Conservation (phyloP, 208 protist genomes). For the Strigomonas culicis region DNA sequence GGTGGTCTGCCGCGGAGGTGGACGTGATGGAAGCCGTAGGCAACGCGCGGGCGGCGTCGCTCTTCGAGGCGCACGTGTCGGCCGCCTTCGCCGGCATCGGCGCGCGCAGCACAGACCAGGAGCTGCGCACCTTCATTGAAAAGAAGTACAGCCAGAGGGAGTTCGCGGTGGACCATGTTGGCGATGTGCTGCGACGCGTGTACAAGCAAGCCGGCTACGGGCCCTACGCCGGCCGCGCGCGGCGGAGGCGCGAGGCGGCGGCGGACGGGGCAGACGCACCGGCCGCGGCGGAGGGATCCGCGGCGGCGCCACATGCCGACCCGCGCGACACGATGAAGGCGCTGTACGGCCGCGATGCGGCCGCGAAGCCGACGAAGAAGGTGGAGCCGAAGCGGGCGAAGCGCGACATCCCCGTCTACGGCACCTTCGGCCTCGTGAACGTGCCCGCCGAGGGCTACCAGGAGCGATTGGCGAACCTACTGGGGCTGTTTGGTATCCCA, state of each 20-base stretch:
- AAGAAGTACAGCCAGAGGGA: constrained; percentile 66
- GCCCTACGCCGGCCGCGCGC: constrained; percentile 10
- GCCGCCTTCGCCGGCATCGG: constrained; percentile 7
- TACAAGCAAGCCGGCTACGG: constrained; percentile 74
- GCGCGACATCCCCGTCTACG: constrained; percentile 25
- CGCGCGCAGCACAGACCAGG: constrained; percentile 27
- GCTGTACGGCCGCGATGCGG: background rate
- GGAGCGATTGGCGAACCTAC: constrained; percentile 24
- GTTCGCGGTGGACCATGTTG: constrained; percentile 52
- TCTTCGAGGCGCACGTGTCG: constrained; percentile 56
- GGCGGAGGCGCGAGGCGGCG: background rate
- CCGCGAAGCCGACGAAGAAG: background rate
- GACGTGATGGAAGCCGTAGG: constrained; percentile 67
- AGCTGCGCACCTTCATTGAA: constrained; percentile 48
- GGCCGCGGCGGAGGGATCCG: background rate
- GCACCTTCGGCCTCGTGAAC: constrained; percentile 79
- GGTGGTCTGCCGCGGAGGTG: constrained; percentile 62
- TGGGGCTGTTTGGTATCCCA: constrained; percentile 33
- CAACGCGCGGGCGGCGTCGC: constrained; percentile 51
- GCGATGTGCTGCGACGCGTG: constrained; percentile 27
- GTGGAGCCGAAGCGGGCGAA: constrained; percentile 18
- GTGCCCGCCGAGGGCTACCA: constrained; percentile 66
- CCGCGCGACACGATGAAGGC: background rate
- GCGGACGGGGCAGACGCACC: background rate
- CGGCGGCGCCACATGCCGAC: background rate